Conservation (phyloP, 2,329 filamentous ascomycete species). For the Metarhizium sp. region DNA sequence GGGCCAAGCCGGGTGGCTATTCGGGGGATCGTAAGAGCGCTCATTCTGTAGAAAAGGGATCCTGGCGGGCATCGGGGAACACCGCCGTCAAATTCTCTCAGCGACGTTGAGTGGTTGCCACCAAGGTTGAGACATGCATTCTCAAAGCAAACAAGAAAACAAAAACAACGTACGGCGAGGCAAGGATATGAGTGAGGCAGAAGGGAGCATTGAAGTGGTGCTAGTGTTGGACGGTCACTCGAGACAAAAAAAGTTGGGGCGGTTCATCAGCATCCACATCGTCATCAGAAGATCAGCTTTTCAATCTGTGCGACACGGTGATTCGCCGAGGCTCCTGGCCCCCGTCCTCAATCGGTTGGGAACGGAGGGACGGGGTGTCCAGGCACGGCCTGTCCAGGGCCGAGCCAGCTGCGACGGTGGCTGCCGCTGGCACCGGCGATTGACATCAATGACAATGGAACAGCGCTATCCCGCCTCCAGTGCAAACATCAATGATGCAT, state of each 20-base stretch:
- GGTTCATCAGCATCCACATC: neutral
- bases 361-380: neutral
- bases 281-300: slow-evolving; percentile 4
- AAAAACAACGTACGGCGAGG: neutral
- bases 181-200: neutral
- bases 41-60: slow-evolving; percentile 25
- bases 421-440: too few species aligned
- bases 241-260: slow-evolving; percentile 4
- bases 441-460: too few species aligned
- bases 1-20: slow-evolving; percentile 27
- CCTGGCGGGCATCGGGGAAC: neutral
- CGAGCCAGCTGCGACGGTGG: too few species aligned
- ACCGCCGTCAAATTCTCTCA: slow-evolving; percentile 6
- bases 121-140: slow-evolving; percentile 7
- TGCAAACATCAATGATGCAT: too few species aligned
- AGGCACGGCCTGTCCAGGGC: too few species aligned
- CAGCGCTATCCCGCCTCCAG: too few species aligned
- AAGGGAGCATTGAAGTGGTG: too few species aligned
- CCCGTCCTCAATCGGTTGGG: slow-evolving; percentile 5
- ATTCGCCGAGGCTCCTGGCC: slow-evolving; percentile 11
- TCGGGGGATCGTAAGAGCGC: slow-evolving; percentile 28
- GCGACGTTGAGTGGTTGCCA: slow-evolving; percentile 3
- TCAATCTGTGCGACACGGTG: slow-evolving; percentile 8
- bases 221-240: too few species aligned
- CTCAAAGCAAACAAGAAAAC: neutral